These are phyloP conservation scores for Solanum chacoense DNA, from an alignment of 305 asterid species.

Conservation along the genomic window DNA sequence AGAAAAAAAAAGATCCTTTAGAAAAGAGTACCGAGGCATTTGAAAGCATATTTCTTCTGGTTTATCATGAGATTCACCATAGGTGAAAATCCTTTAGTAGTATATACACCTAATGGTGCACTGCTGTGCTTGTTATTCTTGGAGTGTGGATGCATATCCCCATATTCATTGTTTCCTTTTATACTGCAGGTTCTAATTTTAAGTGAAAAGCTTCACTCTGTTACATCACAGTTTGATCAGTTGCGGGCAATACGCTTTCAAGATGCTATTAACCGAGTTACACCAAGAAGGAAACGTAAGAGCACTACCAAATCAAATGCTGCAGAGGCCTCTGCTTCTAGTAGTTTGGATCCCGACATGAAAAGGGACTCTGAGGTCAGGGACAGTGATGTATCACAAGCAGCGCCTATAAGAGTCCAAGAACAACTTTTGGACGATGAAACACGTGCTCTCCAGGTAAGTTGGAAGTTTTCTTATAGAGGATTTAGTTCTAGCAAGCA, in stretches of 20 bases:
- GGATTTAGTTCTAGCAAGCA: not conserved
- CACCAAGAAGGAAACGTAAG: slow-evolving; percentile 69
- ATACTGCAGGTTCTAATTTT: slow-evolving; percentile 62
- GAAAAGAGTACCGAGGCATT: not conserved
- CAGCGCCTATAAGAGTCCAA: slow-evolving; percentile 50
- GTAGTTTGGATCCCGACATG: slow-evolving; percentile 18
- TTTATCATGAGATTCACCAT: not conserved
- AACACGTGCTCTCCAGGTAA: slow-evolving; percentile 85
- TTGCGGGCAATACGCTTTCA: slow-evolving; percentile 89
- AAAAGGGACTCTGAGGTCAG: slow-evolving; percentile 28
- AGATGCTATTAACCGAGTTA: slow-evolving; percentile 73
- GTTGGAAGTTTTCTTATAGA: not conserved
- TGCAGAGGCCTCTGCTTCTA: slow-evolving; percentile 27
- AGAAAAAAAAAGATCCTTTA: not conserved
- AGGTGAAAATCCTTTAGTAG: not conserved
- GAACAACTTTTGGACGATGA: slow-evolving; percentile 74
- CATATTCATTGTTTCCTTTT: not conserved
- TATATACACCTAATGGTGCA: not conserved
- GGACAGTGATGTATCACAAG: slow-evolving; percentile 31
- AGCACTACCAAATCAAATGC: slow-evolving; percentile 14
- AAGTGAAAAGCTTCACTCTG: slow-evolving; percentile 83
- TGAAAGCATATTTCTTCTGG: not conserved
- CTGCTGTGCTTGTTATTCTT: not conserved
- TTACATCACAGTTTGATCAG: slow-evolving; percentile 78
- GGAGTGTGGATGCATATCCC: not conserved